Conservation (phyloP, 2,329 filamentous ascomycete species). For the Penicillium sp. region DNA sequence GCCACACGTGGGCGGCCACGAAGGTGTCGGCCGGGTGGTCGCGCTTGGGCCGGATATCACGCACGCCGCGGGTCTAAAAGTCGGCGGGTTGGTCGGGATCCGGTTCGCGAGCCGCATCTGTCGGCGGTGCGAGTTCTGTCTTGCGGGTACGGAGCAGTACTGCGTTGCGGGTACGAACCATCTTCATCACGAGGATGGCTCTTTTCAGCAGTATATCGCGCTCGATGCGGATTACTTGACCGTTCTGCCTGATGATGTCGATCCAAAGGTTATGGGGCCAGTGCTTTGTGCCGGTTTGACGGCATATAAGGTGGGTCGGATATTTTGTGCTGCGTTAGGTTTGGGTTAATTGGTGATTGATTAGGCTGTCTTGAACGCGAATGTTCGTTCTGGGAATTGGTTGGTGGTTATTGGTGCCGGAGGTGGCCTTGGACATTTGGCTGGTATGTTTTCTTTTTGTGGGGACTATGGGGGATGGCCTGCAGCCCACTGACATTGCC, state of each 20-base stretch:
- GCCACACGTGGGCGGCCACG: slow-evolving; percentile 41
- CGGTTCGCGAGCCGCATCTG: slow-evolving; percentile 38
- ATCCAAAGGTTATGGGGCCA: slow-evolving; percentile 36
- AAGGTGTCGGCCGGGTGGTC: slow-evolving; percentile 39
- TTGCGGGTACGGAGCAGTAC: slow-evolving; percentile 36
- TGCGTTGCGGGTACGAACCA: slow-evolving; percentile 39
- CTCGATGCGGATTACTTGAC: slow-evolving; percentile 41
- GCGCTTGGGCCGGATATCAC: slow-evolving; percentile 30
- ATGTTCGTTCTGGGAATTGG: slow-evolving; percentile 35
- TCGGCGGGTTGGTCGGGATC: slow-evolving; percentile 39
- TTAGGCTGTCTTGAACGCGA: slow-evolving; percentile 38
- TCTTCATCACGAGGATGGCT: slow-evolving; percentile 41
- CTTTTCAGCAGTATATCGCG: slow-evolving; percentile 40
- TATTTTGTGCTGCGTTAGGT: too few species aligned
- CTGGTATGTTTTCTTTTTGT: slow-evolving; percentile 24
- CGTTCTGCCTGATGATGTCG: slow-evolving; percentile 37
- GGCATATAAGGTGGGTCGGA: slow-evolving; percentile 33
- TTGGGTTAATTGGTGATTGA: background rate
- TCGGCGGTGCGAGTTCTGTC: slow-evolving; percentile 38
- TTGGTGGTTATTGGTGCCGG: slow-evolving; percentile 41
- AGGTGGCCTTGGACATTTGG: slow-evolving; percentile 41
- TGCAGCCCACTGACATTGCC: background rate
- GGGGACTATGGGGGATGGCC: background rate
- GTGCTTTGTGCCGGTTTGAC: slow-evolving; percentile 41
- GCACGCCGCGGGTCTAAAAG: slow-evolving; percentile 26